Base-by-base conservation (phyloP, 768 basidiomycete genomes). In the Amanita muscaria region DNA sequence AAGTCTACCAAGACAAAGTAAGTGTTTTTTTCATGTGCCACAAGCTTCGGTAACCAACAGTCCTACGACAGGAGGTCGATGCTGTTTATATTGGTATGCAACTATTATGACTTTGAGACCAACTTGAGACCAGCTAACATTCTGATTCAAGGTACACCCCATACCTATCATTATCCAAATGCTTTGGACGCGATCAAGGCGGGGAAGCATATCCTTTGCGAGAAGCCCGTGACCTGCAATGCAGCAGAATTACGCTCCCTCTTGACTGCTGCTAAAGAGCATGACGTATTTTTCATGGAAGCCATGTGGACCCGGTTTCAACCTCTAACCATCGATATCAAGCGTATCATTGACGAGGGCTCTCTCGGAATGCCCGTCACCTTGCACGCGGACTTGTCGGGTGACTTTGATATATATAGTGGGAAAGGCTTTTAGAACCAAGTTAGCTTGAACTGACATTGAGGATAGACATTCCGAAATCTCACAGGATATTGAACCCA, bases 231-330 rank as follows among this genome's bases (percentile, higher is more conserved):
- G 41, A 92, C 90, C 1, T 74, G 69, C 49, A 91, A 89, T 55
- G 67, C 73, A 4, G 74, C 80, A 2, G 88, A 93, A 56, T 68
- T 89, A 16, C 73, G 77, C n/a, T 75, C 80, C 36, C 72, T 94
- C 18, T 65, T 90, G 15, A 65, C 65, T 8, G 72, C 87, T 15
- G 88, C 91, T 2, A 84, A 83, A 59, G 76, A 87, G 57, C 67
- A 82, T 53, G 75, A 79, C 14, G 72, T 90, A 1, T 93, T 93
- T 69, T 77, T 93, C 54, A 92, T 93, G 89, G 91, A 93, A 63
- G 88, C 85, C 0, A 69, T 90, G 62, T 90, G 88, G 87, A 89
- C 88, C 27, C 72, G 85, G 27, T 88, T 88, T 68, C 80, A 84
- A 46, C 84, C 85, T 10, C 70, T 86, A 48, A 66, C 70, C 8